Conservation (phyloP, 495 filamentous ascomycete species). For the Rhypophila decipiens region DNA sequence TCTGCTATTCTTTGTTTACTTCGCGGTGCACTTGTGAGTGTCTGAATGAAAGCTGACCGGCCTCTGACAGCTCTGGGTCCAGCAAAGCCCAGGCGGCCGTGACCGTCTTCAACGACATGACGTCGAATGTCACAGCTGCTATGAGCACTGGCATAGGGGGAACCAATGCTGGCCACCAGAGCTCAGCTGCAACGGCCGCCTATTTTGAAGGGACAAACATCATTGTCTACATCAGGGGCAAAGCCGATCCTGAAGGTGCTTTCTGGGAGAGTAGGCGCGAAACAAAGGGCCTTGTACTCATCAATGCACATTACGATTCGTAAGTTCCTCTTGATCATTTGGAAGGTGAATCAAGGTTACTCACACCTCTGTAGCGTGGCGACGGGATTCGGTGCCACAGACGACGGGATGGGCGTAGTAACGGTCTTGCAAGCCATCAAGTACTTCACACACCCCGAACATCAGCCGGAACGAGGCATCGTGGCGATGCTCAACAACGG, state of each 20-base stretch:
- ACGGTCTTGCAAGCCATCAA: constrained; percentile 80
- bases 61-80: constrained; percentile 2
- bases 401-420: constrained; percentile 86
- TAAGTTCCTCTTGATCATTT: constrained; percentile 7
- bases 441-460: constrained; percentile 73
- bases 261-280: constrained; percentile 58
- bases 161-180: constrained; percentile 13
- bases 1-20: not conserved
- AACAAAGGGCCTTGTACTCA: constrained; percentile 70
- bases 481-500: constrained; percentile 90
- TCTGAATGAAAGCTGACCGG: not conserved
- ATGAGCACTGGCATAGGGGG: constrained; percentile 16
- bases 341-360: not conserved
- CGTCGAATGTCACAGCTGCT: constrained; percentile 65
- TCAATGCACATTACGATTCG: constrained; percentile 92
- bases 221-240: constrained; percentile 82
- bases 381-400: constrained; percentile 82
- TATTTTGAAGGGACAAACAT: constrained; percentile 95
- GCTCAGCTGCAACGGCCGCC: constrained; percentile 31
- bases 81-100: constrained; percentile 27
- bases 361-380: constrained; percentile 56
- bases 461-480: constrained; percentile 71
- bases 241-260: constrained; percentile 56
- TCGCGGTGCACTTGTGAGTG: not conserved
- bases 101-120: constrained; percentile 69